Conservation (phyloP, 495 filamentous ascomycete species). For the Cryomyces antarcticus region DNA sequence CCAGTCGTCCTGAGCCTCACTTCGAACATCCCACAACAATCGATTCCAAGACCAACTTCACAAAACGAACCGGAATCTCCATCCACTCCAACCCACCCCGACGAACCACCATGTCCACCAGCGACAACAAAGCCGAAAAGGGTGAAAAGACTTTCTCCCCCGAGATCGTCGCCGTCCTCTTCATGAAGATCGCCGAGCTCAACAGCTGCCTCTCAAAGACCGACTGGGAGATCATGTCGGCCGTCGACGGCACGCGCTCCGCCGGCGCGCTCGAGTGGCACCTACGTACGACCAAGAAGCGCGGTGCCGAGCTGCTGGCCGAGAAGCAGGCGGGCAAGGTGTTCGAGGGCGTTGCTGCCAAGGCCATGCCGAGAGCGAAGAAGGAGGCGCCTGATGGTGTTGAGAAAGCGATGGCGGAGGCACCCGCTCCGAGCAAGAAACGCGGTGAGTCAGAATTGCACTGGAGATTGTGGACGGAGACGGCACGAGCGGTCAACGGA, state of each 20-base stretch:
- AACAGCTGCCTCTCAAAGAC: not conserved
- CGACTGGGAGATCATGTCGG: slow-evolving; percentile 7
- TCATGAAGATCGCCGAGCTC: not conserved
- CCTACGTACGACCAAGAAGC: not conserved
- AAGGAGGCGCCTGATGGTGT: not conserved
- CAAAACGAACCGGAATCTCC: not conserved
- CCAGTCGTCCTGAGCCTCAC: not conserved
- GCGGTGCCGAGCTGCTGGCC: not conserved
- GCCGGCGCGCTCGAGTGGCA: slow-evolving; percentile 6
- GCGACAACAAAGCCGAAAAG: not conserved
- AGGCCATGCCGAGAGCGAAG: not conserved
- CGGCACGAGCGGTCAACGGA: too few relatives aligned
- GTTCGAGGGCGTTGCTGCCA: not conserved
- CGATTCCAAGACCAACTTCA: not conserved
- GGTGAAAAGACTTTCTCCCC: not conserved
- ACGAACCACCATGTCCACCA: not conserved
- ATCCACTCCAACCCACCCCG: not conserved
- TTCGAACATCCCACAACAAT: not conserved
- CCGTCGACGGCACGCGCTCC: slow-evolving; percentile 6
- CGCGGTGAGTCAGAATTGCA: not conserved
- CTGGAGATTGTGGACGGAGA: not conserved
- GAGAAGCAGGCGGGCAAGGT: not conserved
- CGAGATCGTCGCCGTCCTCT: slow-evolving; percentile 5
- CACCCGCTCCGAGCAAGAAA: not conserved
- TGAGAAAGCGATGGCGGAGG: not conserved